phyloP scores from a whole-genome alignment of 352 stramenopile species.

The Phytophthora fragariaefolia region DNA sequence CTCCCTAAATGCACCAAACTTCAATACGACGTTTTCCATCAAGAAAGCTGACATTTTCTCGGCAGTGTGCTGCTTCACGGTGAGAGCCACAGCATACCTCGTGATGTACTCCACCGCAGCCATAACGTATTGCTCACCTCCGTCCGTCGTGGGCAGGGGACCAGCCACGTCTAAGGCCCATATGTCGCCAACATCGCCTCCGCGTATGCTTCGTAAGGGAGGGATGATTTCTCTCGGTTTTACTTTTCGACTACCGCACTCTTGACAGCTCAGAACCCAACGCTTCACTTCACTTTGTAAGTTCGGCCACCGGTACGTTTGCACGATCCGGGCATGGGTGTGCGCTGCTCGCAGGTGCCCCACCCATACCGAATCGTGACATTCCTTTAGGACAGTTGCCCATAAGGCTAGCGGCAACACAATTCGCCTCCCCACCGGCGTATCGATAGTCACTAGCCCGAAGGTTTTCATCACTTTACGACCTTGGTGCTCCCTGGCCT shows the following conservation, averaged over 20 bases:
- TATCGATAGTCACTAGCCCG: neutral
- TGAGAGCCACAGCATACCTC: neutral
- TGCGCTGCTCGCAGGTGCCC: neutral
- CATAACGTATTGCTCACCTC: too few relatives aligned
- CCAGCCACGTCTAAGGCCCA: neutral
- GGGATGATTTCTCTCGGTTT: neutral
- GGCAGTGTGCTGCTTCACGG: neutral
- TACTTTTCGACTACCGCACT: neutral
- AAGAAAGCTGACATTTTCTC: neutral
- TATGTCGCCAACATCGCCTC: neutral
- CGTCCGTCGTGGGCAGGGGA: neutral
- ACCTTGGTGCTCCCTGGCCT: neutral
- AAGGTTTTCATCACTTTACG: neutral
- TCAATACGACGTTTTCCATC: neutral
- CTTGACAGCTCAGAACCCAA: neutral
- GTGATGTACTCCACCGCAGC: neutral
- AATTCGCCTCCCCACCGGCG: neutral
- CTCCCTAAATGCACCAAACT: neutral
- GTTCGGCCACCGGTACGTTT: neutral
- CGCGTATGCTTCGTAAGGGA: neutral
- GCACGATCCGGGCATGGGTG: neutral
- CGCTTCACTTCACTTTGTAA: neutral
- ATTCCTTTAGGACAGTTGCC: neutral
- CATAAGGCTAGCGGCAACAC: neutral
- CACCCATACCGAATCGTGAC: neutral